phyloP scores from a whole-genome alignment of 2,329 filamentous ascomycete species.

The Penicillium sp. region DNA sequence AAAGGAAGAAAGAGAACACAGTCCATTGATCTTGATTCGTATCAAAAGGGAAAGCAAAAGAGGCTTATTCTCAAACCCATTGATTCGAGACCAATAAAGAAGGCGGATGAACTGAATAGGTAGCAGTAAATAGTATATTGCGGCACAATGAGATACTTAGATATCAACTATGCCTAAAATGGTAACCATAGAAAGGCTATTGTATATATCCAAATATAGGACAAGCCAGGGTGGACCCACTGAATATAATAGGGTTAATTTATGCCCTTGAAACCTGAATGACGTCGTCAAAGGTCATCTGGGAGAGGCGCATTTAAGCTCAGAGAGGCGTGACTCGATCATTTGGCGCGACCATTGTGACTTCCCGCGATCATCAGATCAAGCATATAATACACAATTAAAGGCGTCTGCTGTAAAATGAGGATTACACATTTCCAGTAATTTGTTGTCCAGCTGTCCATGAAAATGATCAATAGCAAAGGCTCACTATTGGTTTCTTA shows the following conservation, averaged over 20 bases:
- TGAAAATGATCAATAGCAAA: not conserved
- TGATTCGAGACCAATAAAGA: not conserved
- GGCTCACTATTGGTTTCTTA: not conserved
- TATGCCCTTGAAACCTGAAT: constrained; percentile 12
- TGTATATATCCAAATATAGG: not conserved
- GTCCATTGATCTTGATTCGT: not conserved
- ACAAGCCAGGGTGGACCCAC: not conserved
- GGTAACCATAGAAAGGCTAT: not conserved
- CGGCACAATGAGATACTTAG: not conserved
- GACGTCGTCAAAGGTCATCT: constrained; percentile 21
- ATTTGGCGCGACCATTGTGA: constrained; percentile 11
- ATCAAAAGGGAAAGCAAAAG: not conserved
- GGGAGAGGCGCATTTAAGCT: constrained; percentile 9
- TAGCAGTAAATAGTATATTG: not conserved
- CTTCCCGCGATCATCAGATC: not conserved
- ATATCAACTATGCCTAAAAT: not conserved
- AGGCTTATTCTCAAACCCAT: not conserved
- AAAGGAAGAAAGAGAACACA: not conserved
- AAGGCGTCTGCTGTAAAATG: too few relatives aligned
- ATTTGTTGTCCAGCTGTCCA: not conserved
- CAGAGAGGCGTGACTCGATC: constrained; percentile 19
- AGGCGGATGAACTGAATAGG: not conserved
- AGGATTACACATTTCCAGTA: not conserved
- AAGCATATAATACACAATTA: not conserved
- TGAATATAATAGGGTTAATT: not conserved